phyloP scores from a whole-genome alignment of 1,139 yeast genomes.

The Candida tunisiensis region DNA sequence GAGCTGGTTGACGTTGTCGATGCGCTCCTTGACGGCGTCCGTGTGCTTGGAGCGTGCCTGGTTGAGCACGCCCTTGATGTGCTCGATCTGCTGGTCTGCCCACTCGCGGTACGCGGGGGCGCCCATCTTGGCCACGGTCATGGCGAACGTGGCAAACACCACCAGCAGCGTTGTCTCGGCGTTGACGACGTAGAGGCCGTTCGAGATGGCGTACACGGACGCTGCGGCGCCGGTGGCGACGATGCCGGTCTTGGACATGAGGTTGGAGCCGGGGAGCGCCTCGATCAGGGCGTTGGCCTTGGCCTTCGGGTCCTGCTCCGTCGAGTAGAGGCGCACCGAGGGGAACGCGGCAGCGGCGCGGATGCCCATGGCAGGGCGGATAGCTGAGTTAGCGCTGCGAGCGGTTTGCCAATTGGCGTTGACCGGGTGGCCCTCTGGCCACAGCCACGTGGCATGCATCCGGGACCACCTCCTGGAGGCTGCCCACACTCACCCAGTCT shows the following conservation, averaged over 20 bases:
- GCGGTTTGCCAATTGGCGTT: too few relatives aligned
- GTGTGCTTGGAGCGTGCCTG: conserved; percentile 84
- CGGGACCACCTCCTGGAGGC: too few relatives aligned
- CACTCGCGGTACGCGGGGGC: conserved; percentile 92
- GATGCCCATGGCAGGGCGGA: too few relatives aligned
- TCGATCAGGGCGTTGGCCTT: conserved; percentile 84
- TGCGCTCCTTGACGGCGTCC: conserved; percentile 84
- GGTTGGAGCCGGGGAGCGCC: conserved; percentile 84
- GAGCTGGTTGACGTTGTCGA: conserved; percentile 70
- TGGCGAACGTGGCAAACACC: conserved; percentile 64
- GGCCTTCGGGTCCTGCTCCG: conserved; percentile 59
- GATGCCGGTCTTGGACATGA: conserved; percentile 83
- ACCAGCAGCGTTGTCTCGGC: conserved; percentile 81
- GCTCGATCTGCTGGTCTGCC: conserved; percentile 83
- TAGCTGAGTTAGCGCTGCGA: too few relatives aligned
- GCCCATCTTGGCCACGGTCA: conserved; percentile 66
- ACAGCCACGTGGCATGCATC: too few relatives aligned
- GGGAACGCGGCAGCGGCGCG: too few relatives aligned
- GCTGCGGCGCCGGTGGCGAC: conserved; percentile 94
- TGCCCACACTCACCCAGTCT: too few relatives aligned
- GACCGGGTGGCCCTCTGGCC: too few relatives aligned
- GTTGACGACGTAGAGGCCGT: conserved; percentile 82
- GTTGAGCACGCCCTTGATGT: conserved; percentile 68
- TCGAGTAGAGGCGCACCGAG: too few relatives aligned
- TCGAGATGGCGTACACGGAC: conserved; percentile 82